Evolutionary conservation across 495 filamentous ascomycete species (phyloP).

Genomic region (Pyronema domesticum): DNA sequence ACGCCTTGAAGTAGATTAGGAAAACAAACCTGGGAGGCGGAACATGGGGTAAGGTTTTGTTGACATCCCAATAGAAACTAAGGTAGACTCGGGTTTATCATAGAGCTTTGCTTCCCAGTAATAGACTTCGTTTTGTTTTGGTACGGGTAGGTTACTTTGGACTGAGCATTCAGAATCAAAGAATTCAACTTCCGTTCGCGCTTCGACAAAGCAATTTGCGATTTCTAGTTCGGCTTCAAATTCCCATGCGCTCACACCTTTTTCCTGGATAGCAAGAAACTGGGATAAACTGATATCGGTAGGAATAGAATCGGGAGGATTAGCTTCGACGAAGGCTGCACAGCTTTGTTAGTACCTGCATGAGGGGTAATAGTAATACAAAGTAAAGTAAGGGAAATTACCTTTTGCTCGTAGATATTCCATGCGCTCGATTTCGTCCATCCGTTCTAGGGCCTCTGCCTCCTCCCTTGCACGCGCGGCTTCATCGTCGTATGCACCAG

Average conservation of each 20-base stretch:
- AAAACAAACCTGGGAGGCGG: constrained; percentile 60
- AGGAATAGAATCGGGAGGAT: constrained; percentile 84
- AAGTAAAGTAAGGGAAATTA: constrained; percentile 27
- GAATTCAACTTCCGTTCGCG: constrained; percentile 90
- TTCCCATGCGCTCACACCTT: constrained; percentile 96
- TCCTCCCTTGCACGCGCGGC: constrained; percentile 82
- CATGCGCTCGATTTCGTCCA: constrained; percentile 80
- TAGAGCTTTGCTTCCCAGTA: constrained; percentile 99
- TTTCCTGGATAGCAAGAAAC: constrained; percentile 95
- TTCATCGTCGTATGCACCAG: constrained; percentile 95
- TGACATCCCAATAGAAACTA: constrained; percentile 75
- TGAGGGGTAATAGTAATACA: constrained; percentile 1
- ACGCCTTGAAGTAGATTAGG: constrained; percentile 9
- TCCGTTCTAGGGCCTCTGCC: constrained; percentile 79
- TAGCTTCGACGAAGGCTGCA: constrained; percentile 78
- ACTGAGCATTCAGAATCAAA: constrained; percentile 96
- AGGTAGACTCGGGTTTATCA: constrained; percentile 77
- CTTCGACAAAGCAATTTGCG: constrained; percentile 97
- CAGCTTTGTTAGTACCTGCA: constrained; percentile 11
- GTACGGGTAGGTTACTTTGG: constrained; percentile 87
- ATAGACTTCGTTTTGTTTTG: constrained; percentile 97
- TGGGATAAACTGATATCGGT: constrained; percentile 96
- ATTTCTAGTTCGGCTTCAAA: constrained; percentile 97
- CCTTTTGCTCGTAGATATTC: constrained; percentile 94
- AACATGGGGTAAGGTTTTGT: constrained; percentile 96